Evolutionary conservation across 768 basidiomycete species (phyloP).

Genomic region (Calocera viscosa): DNA sequence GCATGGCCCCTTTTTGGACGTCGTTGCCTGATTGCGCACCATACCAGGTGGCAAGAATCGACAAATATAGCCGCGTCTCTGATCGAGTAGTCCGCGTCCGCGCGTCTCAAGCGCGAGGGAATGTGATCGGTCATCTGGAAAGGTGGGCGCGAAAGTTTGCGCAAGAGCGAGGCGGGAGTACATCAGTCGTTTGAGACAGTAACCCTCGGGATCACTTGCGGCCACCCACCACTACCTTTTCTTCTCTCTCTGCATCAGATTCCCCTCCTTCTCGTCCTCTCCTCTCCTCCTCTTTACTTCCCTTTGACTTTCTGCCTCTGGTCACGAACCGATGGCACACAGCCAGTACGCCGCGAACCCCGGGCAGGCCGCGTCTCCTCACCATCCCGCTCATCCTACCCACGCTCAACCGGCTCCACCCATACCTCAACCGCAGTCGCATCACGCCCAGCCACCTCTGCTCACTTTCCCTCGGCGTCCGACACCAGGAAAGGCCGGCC

Average conservation of each 20-base stretch:
- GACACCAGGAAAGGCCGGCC: not conserved
- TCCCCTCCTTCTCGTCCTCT: not conserved
- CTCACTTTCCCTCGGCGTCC: not conserved
- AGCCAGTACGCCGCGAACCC: not conserved
- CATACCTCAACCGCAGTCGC: no score
- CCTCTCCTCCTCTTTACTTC: not conserved
- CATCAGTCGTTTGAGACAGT: not conserved
- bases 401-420: no score
- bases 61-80: no score
- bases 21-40: no score
- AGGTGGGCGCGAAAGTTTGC: no score
- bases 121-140: no score
- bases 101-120: no score
- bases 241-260: not conserved
- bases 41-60: no score
- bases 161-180: not conserved
- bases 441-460: not conserved
- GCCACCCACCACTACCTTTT: not conserved
- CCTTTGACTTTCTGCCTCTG: not conserved
- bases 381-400: no score
- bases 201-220: not conserved
- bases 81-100: no score
- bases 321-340: not conserved
- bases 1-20: no score
- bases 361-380: not conserved